Conservation (phyloP, 1,139 yeast species). For the Blastobotrys niveus region DNA sequence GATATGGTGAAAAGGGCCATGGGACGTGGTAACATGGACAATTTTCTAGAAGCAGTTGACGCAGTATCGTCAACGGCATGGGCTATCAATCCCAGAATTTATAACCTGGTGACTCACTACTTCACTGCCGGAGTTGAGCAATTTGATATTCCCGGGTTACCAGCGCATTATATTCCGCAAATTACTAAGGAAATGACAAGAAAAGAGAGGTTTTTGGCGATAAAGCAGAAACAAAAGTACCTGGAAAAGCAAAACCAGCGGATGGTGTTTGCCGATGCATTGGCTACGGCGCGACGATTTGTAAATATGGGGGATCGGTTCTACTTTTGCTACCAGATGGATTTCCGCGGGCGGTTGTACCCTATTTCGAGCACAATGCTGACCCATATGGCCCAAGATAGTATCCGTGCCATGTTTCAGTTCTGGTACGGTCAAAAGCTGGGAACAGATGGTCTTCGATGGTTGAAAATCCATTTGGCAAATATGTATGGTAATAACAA, state of each 20-base stretch:
- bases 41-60: conserved; percentile 67
- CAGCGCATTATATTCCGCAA: too few relatives aligned
- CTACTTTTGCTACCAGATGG: conserved; percentile 89
- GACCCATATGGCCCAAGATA: conserved; percentile 83
- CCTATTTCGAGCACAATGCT: conserved; percentile 81
- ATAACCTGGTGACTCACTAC: conserved; percentile 61
- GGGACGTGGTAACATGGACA: conserved; percentile 52
- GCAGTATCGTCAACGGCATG: conserved; percentile 81
- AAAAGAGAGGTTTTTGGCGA: too few relatives aligned
- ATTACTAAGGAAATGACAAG: too few relatives aligned
- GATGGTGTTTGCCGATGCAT: background rate
- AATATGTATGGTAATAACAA: conserved; percentile 87
- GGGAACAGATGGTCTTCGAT: conserved; percentile 68
- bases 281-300: background rate
- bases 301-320: conserved; percentile 55
- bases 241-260: background rate
- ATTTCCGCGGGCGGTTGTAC: conserved; percentile 94
- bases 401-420: conserved; percentile 75
- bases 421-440: conserved; percentile 85
- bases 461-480: conserved; percentile 90
- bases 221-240: background rate
- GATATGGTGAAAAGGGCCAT: conserved; percentile 78
- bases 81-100: conserved; percentile 76
- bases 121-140: conserved; percentile 86
- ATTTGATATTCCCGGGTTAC: conserved; percentile 87